phyloP scores from a whole-genome alignment of 805 yeast genomes.

The Kluyveromyces nonfermentans region DNA sequence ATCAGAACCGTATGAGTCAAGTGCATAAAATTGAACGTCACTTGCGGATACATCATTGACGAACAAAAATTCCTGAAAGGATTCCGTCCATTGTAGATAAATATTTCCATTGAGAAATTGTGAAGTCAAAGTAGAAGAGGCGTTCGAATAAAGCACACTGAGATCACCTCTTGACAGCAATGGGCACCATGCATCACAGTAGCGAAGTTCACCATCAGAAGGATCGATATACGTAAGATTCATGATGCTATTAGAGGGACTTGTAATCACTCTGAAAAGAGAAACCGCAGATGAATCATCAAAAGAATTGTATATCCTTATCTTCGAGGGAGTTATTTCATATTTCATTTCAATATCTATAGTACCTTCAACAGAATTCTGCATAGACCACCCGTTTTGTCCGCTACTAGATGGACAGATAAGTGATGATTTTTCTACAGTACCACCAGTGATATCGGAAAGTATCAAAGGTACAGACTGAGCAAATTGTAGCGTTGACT shows the following conservation, averaged over 20 bases:
- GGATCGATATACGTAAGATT: slow-evolving; percentile 83
- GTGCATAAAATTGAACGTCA: slow-evolving; percentile 51
- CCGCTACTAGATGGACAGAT: slow-evolving; percentile 46
- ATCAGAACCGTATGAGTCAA: slow-evolving; percentile 57
- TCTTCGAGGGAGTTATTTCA: slow-evolving; percentile 54
- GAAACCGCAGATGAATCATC: slow-evolving; percentile 38
- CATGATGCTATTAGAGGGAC: slow-evolving; percentile 84
- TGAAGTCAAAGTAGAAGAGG: slow-evolving; percentile 20
- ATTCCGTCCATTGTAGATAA: slow-evolving; percentile 29
- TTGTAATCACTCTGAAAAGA: slow-evolving; percentile 61
- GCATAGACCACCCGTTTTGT: slow-evolving; percentile 43
- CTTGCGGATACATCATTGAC: slow-evolving; percentile 55
- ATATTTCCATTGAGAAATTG: slow-evolving; percentile 29
- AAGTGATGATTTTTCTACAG: slow-evolving; percentile 31
- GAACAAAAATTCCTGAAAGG: slow-evolving; percentile 77
- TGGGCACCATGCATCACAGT: slow-evolving; percentile 91
- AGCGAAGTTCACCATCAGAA: slow-evolving; percentile 38
- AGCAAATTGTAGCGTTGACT: slow-evolving; percentile 39
- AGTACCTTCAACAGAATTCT: slow-evolving; percentile 44
- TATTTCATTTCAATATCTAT: slow-evolving; percentile 55
- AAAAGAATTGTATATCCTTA: slow-evolving; percentile 59
- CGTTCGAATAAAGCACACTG: slow-evolving; percentile 17
- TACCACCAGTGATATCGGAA: slow-evolving; percentile 37
- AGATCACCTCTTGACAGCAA: slow-evolving; percentile 37
- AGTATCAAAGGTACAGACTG: slow-evolving; percentile 51